Evolutionary conservation across 192 early-diverging fungal species (phyloP), one percentile per base, ranked within the genome.

Genomic region (Umbelopsis ramanniana): DNA sequence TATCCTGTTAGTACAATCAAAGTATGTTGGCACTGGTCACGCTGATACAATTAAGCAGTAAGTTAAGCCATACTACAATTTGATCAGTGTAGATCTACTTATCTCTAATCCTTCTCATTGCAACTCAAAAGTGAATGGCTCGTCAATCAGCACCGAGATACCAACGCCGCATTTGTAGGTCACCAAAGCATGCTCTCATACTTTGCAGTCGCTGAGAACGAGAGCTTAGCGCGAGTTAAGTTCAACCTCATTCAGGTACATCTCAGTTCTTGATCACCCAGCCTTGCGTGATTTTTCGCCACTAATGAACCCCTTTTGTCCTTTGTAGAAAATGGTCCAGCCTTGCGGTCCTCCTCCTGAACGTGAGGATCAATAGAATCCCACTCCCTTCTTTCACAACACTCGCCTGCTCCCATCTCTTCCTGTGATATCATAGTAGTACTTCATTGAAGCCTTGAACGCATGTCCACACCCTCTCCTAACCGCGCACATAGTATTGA

Each of bases 41-140:
- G 93, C 95, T 22, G 95, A 96, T 70, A 96, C 95, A 46, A 92
- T 88, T 66, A 94, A 93, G 85, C 90, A 86, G 94, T 94, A 89
- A 86, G 82, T 73, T 15, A 3, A 24, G 46, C 33, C 0, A 19
- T 11, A 22, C 14, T 26, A 68, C 19, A 52, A 21, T n/a, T 35
- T 52, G 6, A 69, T 40, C 54, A 12, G 5, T 47, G 66, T 33
- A 43, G 26, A 75, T 63, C 26, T 40, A 21, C 35, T 67, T n/a
- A 43, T 22, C 14, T 14, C n/a, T 52, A 38, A 22, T 1, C 6
- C 43, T 37, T 26, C 57, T 55, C 8, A 15, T 52, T 21, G 23
- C 52, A 53, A 73, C 12, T 73, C 21, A 47, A 23, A 79, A 95
- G 93, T 78, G 93, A 96, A 78, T 95, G 93, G 94, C 74, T 89